Evolutionary conservation across 805 yeast genomes (phyloP).

Genomic region (Saccharomycopsis javanensis): DNA sequence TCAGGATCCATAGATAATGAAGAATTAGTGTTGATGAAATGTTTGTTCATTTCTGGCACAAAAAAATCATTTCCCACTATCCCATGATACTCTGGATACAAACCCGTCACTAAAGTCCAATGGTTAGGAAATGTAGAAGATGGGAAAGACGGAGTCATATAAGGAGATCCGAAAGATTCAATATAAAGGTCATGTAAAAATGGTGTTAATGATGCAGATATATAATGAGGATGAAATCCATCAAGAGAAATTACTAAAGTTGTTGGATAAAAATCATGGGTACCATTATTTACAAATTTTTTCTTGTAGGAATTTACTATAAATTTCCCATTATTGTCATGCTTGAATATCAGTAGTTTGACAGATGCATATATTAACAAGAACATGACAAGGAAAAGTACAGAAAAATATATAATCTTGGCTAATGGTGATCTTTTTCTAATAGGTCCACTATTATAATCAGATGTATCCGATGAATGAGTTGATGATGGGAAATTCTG

Average conservation of each 20-base stretch:
- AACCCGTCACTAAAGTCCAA: conserved; percentile 84
- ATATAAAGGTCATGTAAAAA: conserved; percentile 47
- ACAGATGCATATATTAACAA: conserved; percentile 9
- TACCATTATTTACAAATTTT: conserved; percentile 42
- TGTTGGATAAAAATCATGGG: conserved; percentile 64
- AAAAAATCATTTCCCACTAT: conserved; percentile 75
- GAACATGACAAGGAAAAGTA: conserved; percentile 1
- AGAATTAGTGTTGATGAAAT: conserved; percentile 57
- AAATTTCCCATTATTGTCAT: neutral
- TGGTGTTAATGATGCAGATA: conserved; percentile 60
- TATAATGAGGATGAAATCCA: conserved; percentile 87
- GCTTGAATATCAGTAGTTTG: conserved; percentile 11
- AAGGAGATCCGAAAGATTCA: conserved; percentile 58
- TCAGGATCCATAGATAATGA: conserved; percentile 39
- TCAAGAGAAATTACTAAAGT: conserved; percentile 75
- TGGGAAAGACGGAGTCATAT: conserved; percentile 81
- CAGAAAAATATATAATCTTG: neutral
- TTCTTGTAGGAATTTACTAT: conserved; percentile 16
- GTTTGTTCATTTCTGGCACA: conserved; percentile 46
- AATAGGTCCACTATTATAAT: conserved; percentile 11
- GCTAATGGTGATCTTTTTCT: neutral
- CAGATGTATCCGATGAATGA: conserved; percentile 21
- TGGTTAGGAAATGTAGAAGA: conserved; percentile 87
- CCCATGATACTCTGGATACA: conserved; percentile 77
- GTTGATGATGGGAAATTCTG: conserved; percentile 5